Conservation (phyloP, 805 yeast species). For the Huiozyma sinensis region DNA sequence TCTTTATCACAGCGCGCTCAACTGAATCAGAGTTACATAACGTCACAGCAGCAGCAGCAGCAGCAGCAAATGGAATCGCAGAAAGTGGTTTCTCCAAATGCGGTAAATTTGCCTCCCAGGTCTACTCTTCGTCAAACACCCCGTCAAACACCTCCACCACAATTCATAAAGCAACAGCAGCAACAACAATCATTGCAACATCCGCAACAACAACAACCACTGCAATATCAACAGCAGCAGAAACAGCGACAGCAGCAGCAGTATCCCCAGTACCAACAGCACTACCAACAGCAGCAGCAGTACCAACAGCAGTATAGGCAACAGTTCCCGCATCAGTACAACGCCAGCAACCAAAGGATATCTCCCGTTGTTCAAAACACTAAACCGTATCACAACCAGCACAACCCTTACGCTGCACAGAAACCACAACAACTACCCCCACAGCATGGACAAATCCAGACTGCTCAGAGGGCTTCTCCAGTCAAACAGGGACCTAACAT, state of each 20-base stretch:
- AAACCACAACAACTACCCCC: conserved; percentile 2
- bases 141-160: conserved; percentile 13
- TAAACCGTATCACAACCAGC: conserved; percentile 18
- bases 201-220: conserved; percentile 13
- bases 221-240: conserved; percentile 3
- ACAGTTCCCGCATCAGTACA: conserved; percentile 11
- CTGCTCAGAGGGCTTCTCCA: background rate
- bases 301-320: conserved; percentile 8
- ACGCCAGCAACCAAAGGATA: background rate
- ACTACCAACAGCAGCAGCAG: conserved; percentile 15
- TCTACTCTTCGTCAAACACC: conserved; percentile 1
- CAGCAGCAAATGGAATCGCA: background rate
- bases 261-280: conserved; percentile 14
- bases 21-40: background rate
- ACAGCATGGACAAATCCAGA: background rate
- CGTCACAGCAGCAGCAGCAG: conserved; percentile 1
- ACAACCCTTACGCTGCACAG: conserved; percentile 15
- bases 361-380: conserved; percentile 5
- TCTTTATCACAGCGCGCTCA: no score
- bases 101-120: background rate
- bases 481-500: background rate
- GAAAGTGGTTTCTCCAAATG: background rate
- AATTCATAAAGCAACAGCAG: conserved; percentile 15
- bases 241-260: conserved; percentile 6
- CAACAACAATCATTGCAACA: conserved; percentile 7